Base-by-base conservation (phyloP, 768 basidiomycete species). In the Pisolithus marmoratus region DNA sequence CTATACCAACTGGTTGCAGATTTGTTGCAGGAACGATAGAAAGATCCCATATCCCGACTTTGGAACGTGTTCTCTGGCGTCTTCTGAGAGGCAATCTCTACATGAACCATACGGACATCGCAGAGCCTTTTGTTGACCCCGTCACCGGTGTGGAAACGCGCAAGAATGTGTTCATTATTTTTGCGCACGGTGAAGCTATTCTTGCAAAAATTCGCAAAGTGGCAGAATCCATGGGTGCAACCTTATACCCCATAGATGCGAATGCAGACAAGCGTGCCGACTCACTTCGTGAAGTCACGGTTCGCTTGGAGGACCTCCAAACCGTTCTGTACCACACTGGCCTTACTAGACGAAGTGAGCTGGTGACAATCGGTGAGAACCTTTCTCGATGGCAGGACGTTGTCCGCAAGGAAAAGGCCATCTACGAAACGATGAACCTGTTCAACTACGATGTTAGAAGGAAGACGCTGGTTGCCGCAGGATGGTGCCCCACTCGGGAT, bases 151-250 rank as follows among this genome's bases (percentile, higher is more conserved):
- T 72, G 19, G 90, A 94, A 72, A 89, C 88, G 20, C 83, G 89
- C 74, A 99, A 98, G 80, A 94, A 97, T 61, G 96, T 98, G 38
- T 99, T 99, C 75, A 95, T 99, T 72, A 98, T 99, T 65, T 99
- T 99, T 61, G 96, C 96, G 0, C 94, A 99, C 60, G 96, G 96
- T 17, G 85, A 90, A 37, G 84, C 87, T 19, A 75, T 98, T 20
- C 82, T 99, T 26, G 80, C 90, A 56, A 99, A 98, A 79, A 97
- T 99, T 64, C 90, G 94, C 66, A 97, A 94, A 69, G 90, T 99
- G 49, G 89, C 94, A 24, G 95, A 97, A 71, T 95, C 93, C n/a
- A 97, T 98, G 88, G 94, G 96, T 36, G 96, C 87, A 3, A 97
- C 93, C 0, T 74, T 98, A 50, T 98, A 95, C 71, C 92, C 94